Evolutionary conservation across 495 filamentous ascomycete species (phyloP), one percentile per base, ranked within the genome.

Genomic region (Tetracladium setigerum): DNA sequence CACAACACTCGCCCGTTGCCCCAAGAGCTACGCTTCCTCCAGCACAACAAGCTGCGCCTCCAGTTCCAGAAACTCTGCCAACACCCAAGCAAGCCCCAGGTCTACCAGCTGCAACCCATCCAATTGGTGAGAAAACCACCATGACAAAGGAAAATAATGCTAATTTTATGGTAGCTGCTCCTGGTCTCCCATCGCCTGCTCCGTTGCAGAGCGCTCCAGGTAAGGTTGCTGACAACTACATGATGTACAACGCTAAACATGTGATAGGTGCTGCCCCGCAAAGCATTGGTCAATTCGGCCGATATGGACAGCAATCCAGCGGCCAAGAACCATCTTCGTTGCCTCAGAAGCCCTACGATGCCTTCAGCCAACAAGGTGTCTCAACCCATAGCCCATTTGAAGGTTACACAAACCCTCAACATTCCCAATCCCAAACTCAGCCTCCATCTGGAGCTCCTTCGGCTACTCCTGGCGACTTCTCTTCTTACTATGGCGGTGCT

Each of bases 11-110:
- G 3, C 92, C 94, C 11, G 81, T 90, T 49, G 81, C 90, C n/a
- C 94, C 92, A 44, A 77, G 89, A 58, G 84, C 94, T 49, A 82
- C 92, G n/a, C 71, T 96, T 19, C 90, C 94, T 54, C 94, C 92
- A 24, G 17, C 22, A 30, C 56, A 55, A 22, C 74, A 77, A 46
- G 62, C 74, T 13, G 55, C 79, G 47, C 3, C n/a, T 5, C 59
- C 81, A 39, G 69, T 76, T 44, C 68, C 74, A 4, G 86, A 90
- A 44, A 56, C 77, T 15, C 70, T 82, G 51, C 69, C 77, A 16
- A 71, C 78, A 17, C 74, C 86, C 39, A 81, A 87, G 59, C 79
- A 81, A 38, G 76, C 82, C 33, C 80, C 82, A 30, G 82, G 82
- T 33, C 63, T 86, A 14, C 85, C 85, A 47, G 73, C 78, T n/a